phyloP scores from a whole-genome alignment of 139 green algal species.

The Volvox reticuliferus region DNA sequence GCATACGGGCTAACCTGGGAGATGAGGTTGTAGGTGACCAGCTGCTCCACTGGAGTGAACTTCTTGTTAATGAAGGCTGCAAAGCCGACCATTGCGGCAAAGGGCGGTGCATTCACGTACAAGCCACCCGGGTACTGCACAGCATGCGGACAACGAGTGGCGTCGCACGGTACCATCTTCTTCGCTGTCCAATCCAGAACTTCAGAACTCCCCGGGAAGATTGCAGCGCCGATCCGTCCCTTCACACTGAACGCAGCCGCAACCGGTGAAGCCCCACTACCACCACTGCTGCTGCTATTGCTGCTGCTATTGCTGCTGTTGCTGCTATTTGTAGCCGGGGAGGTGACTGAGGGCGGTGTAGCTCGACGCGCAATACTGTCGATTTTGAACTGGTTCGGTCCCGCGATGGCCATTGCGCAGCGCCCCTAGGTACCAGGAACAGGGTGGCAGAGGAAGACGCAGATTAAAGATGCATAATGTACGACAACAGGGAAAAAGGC shows the following conservation, averaged over 20 bases:
- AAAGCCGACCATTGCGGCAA: background rate
- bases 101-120: background rate
- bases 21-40: background rate
- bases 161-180: background rate
- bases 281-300: background rate
- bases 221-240: background rate
- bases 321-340: background rate
- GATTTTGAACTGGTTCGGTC: background rate
- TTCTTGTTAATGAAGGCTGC: background rate
- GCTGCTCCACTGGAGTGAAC: background rate
- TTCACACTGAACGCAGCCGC: background rate
- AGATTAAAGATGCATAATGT: background rate
- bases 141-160: background rate
- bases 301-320: background rate
- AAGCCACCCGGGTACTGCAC: background rate
- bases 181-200: background rate
- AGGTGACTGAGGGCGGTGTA: background rate
- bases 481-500: background rate
- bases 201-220: background rate
- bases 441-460: background rate
- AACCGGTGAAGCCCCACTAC: background rate
- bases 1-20: background rate
- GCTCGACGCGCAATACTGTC: background rate
- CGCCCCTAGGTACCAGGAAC: background rate
- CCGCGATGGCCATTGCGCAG: constrained; percentile 9